These are phyloP conservation scores for Aureobasidium uvarum DNA, from an alignment of 2,329 filamentous ascomycete species.

Conservation along the genomic window DNA sequence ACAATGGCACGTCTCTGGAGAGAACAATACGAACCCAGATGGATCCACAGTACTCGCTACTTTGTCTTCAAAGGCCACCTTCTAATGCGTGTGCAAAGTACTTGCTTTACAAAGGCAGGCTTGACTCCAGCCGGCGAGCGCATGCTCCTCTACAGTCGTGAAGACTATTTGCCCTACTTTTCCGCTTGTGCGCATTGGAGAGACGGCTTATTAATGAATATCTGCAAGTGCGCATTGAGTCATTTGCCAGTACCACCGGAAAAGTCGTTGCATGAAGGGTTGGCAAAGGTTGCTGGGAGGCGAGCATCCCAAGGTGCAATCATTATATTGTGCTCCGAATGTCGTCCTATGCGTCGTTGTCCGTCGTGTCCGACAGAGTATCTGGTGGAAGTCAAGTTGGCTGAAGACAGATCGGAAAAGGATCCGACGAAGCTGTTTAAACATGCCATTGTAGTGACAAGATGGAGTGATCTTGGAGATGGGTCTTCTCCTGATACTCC, in stretches of 20 bases:
- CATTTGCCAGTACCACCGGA: constrained; percentile 54
- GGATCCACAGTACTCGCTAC: constrained; percentile 57
- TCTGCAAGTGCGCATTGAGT: constrained; percentile 60
- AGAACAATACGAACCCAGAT: constrained; percentile 47
- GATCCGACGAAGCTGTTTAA: constrained; percentile 53
- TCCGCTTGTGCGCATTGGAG: constrained; percentile 62
- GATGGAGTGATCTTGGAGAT: constrained; percentile 62
- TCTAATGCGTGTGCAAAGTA: constrained; percentile 58
- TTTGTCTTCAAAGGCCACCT: constrained; percentile 54
- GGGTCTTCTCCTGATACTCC: constrained; percentile 51
- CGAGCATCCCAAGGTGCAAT: constrained; percentile 40
- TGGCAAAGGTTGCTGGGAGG: constrained; percentile 38
- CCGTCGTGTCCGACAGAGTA: constrained; percentile 63
- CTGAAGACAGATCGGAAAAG: constrained; percentile 51
- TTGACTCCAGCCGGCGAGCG: constrained; percentile 55
- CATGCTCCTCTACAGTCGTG: constrained; percentile 57
- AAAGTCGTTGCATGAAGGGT: constrained; percentile 15
- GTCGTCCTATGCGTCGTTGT: constrained; percentile 60
- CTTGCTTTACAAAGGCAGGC: constrained; percentile 50
- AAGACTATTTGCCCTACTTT: constrained; percentile 63
- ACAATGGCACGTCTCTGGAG: constrained; percentile 56
- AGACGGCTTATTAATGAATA: constrained; percentile 58
- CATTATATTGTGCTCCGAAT: constrained; percentile 54
- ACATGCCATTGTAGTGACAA: constrained; percentile 59
- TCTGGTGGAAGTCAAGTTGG: constrained; percentile 58